Evolutionary conservation across 1,139 yeast species (phyloP), one percentile per base, ranked within the genome.

Genomic region (Geotrichum siamense): DNA sequence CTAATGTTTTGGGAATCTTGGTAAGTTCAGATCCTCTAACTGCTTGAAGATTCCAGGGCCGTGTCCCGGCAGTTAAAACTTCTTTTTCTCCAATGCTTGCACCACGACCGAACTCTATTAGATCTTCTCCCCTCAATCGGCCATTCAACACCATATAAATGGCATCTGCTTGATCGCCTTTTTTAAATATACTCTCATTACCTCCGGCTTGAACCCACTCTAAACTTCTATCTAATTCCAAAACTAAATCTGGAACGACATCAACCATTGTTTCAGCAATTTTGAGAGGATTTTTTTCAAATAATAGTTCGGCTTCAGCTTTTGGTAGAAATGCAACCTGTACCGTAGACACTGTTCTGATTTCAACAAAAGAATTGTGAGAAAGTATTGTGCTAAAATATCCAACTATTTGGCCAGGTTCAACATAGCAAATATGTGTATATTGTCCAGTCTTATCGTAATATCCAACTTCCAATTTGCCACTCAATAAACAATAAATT

Each of bases 21-120:
- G 96, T 96, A 12, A 93, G 72, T 61, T 91, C 98, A 0, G 96
- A 82, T 54, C 89, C 97, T 58, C 98, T 72, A 1, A 91, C 83
- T 0, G 97, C 96, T 32, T 87, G 79, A 39, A 87, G 72, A 0
- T 95, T 78, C 28, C 76, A 72, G 1, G 80, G 71, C 58, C 96
- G 75, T 51, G 78, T 71, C 2, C 83, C 76, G 8, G 93, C 91
- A 0, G 97, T 87, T 50, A 91, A 69, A 2, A 91, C 96, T 60
- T 91, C 98, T 12, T 91, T 81, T 62, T 91, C 98, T 2, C 98
- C 98, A 50, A 91, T 76, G 42, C 95, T 83, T 54, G 85, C 93
- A 3, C 97, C 97, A 60, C 87, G 95, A 0, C 96, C 96, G 57
- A 79, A 80, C 58, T 91, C 98, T 10, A 15, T 21, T 5, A 15